A percentile compares a stretch with the other conserved stretches of the same genome.
phyloP scores from a whole-genome alignment of 1,284 basidiomycete genomes.

The Cryptococcus neoformans region DNA sequence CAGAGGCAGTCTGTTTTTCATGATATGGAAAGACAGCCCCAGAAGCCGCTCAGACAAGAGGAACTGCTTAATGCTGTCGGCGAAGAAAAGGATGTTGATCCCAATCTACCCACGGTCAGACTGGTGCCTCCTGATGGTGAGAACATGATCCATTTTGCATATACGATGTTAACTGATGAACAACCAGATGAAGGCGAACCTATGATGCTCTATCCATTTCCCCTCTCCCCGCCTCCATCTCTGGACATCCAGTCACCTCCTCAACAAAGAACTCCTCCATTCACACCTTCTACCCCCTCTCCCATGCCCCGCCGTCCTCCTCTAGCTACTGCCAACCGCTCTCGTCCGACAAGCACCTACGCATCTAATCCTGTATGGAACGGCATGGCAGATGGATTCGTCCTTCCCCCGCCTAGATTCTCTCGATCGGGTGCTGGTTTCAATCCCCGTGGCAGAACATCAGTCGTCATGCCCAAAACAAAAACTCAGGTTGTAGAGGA shows the following conservation, averaged over 20 bases:
- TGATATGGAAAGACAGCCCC: background rate
- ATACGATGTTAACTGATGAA: background rate
- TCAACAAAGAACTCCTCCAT: conserved; percentile 1
- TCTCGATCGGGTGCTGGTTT: conserved; percentile 4
- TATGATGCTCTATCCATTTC: conserved; percentile 22
- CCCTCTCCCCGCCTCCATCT: background rate
- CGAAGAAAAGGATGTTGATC: conserved; percentile 19
- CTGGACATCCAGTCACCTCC: conserved; percentile 9
- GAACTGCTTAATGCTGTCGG: conserved; percentile 2
- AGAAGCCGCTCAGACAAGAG: background rate
- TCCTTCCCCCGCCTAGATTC: conserved; percentile 25
- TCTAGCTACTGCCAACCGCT: conserved; percentile 1
- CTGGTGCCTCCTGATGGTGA: conserved; percentile 30
- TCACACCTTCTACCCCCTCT: conserved; percentile 7
- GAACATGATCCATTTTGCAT: background rate
- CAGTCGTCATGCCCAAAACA: conserved; percentile 29
- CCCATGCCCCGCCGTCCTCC: background rate
- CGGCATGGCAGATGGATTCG: conserved; percentile 28
- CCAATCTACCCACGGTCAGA: conserved; percentile 18
- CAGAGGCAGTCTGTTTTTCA: conserved; percentile 7
- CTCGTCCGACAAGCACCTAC: conserved; percentile 7
- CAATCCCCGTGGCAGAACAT: background rate
- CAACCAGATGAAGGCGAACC: conserved; percentile 25
- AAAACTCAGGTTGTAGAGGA: conserved; percentile 19
- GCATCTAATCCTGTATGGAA: conserved; percentile 16